Conservation (phyloP, 352 stramenopile genomes). For the Phytophthora hybrid region DNA sequence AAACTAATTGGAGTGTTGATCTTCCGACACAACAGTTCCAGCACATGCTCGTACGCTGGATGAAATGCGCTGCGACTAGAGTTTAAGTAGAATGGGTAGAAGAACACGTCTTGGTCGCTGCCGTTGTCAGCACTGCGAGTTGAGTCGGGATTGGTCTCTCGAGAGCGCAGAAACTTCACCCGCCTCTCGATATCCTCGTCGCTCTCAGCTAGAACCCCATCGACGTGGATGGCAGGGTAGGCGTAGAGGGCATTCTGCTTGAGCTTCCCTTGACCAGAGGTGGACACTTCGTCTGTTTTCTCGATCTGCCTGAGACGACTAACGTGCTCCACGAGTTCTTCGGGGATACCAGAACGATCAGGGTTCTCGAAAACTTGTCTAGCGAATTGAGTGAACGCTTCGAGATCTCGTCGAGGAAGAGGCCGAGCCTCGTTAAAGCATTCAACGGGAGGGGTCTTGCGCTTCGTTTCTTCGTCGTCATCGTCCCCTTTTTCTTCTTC, state of each 20-base stretch:
- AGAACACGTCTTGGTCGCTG: conserved; percentile 44
- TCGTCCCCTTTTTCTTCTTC: conserved; percentile 31
- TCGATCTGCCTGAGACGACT: conserved; percentile 47
- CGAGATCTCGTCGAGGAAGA: conserved; percentile 55
- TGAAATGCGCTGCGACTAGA: conserved; percentile 42
- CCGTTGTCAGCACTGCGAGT: conserved; percentile 6
- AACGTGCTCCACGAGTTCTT: conserved; percentile 54
- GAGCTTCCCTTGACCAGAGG: conserved; percentile 17
- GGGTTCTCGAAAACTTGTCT: conserved; percentile 51
- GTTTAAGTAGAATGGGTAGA: conserved; percentile 50
- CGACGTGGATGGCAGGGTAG: conserved; percentile 64
- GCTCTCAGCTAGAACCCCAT: conserved; percentile 59
- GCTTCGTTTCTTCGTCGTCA: conserved; percentile 2
- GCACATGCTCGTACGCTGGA: conserved; percentile 61
- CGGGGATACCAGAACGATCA: conserved; percentile 48
- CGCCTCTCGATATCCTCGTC: conserved; percentile 65
- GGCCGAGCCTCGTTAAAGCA: conserved; percentile 25
- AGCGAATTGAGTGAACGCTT: conserved; percentile 63
- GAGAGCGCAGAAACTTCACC: conserved; percentile 36
- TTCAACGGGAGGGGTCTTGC: conserved; percentile 18
- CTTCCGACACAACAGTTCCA: conserved; percentile 74
- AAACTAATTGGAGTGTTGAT: conserved; percentile 59
- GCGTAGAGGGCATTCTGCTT: conserved; percentile 46
- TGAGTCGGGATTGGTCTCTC: conserved; percentile 22
- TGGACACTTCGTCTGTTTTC: conserved; percentile 12